Evolutionary conservation across 495 filamentous ascomycete species (phyloP), one percentile per base, ranked within the genome.

Genomic region (Articulospora tetracladia): DNA sequence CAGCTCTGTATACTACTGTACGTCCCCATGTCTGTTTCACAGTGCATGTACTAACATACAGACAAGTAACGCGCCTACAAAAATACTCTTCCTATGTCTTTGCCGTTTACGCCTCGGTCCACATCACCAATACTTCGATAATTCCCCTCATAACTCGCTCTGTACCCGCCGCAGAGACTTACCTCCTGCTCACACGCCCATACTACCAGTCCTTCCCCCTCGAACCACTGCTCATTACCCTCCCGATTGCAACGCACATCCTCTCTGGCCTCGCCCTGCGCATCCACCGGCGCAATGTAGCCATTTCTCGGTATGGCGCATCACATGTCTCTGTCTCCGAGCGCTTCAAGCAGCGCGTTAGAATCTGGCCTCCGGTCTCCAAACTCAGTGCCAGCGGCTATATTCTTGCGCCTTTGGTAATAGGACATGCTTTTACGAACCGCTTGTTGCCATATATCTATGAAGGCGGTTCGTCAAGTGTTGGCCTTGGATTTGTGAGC

Each of bases 11-110:
- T 83, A 79, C 65, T 85, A 87, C 75, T 73, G 85, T 89, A 76
- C 28, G 78, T 70, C 32, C 39, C 36, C 20, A 7, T 32, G 19
- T 46, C 34, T 39, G 25, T 66, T 24, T 32, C 59, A 47, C 34
- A 34, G 46, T 27, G 51, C 36, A 27, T 57, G 61, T 53, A 23
- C 57, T 58, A 58, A 68, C 39, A 26, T 17, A 19, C 10, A 17
- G 39, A 3, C 3, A 68, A 96, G 91, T 97, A 63, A 81, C 81
- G 23, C 86, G 89, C 48, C 76, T 93, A 27, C 93, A 96, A 69
- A 85, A 81, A 70, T 96, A 94, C 78, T 93, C 90, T 15, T 88
- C 88, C 66, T 96, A 96, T 72, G 86, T 88, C 39, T 92, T 96
- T 70, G 86, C 85, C 44, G 69, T 88, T 62, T 97, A 93, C 80